phyloP scores from a whole-genome alignment of 140 eudicot genomes.

The Flaveria floridana region DNA sequence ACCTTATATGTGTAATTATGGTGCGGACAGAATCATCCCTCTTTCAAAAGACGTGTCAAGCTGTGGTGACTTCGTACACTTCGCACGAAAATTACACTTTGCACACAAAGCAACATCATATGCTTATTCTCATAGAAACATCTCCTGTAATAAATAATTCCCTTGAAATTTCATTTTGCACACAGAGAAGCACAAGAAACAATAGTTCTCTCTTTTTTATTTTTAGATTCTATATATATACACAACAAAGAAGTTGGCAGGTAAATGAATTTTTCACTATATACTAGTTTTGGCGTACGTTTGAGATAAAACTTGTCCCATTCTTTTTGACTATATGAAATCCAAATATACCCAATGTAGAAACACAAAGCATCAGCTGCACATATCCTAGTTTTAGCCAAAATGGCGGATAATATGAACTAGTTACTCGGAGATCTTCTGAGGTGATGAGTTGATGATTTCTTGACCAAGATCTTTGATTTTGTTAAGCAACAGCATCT shows the following conservation, averaged over 20 bases:
- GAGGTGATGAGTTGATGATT: constrained; percentile 67
- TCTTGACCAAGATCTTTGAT: constrained; percentile 90
- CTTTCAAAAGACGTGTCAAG: no score
- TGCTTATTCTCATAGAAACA: not conserved
- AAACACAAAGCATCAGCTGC: not conserved
- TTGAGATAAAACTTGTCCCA: not conserved
- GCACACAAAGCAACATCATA: no score
- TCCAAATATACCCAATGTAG: not conserved
- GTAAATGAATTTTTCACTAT: not conserved
- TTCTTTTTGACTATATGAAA: not conserved
- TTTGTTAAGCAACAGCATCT: constrained; percentile 66
- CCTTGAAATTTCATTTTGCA: not conserved
- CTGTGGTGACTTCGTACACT: no score
- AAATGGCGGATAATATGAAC: not conserved
- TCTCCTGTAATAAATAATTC: not conserved
- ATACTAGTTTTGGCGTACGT: not conserved
- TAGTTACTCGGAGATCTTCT: constrained; percentile 45
- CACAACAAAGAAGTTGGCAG: not conserved
- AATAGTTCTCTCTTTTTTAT: not conserved
- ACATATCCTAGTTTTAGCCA: not conserved
- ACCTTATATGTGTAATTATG: no score
- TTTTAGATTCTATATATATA: not conserved
- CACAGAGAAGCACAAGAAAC: not conserved
- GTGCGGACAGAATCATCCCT: no score
- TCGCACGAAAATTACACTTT: no score